Percentiles rank a stretch among this genome's conserved stretches.
Evolutionary conservation across 2,329 filamentous ascomycete species (phyloP).

Genomic region (Trichoderma aggressivum): DNA sequence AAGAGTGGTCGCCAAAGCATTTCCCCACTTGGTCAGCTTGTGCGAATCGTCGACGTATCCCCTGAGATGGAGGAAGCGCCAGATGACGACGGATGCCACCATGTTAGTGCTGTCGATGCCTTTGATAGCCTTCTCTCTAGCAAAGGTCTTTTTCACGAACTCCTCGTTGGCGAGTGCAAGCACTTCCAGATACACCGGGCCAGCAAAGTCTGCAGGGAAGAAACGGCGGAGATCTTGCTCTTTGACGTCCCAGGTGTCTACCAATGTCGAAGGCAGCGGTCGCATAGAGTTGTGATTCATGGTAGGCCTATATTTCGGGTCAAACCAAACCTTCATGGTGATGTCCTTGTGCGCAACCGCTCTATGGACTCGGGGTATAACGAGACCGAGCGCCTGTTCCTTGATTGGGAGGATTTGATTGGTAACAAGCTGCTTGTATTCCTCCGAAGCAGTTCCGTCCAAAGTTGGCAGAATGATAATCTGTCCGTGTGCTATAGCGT

Average conservation of each 20-base stretch:
- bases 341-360: constrained; percentile 81
- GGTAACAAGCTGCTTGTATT: constrained; percentile 77
- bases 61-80: constrained; percentile 85
- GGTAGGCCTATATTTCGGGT: constrained; percentile 62
- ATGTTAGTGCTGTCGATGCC: constrained; percentile 66
- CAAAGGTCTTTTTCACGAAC: constrained; percentile 67
- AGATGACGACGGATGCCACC: constrained; percentile 69
- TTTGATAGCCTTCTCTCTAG: constrained; percentile 54
- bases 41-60: constrained; percentile 80
- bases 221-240: constrained; percentile 51
- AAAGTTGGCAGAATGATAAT: constrained; percentile 78
- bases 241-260: constrained; percentile 69
- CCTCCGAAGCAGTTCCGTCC: constrained; percentile 73
- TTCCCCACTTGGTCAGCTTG: constrained; percentile 78
- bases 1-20: constrained; percentile 69
- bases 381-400: constrained; percentile 71
- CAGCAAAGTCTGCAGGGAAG: constrained; percentile 41
- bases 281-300: constrained; percentile 57
- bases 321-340: constrained; percentile 79
- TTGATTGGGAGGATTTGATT: constrained; percentile 70
- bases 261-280: constrained; percentile 46
- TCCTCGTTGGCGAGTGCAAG: constrained; percentile 64
- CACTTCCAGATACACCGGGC: constrained; percentile 55
- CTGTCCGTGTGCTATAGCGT: constrained; percentile 77
- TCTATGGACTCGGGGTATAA: constrained; percentile 76